Conservation (phyloP, 352 stramenopile genomes). For the Phytopythium oedochilum region DNA sequence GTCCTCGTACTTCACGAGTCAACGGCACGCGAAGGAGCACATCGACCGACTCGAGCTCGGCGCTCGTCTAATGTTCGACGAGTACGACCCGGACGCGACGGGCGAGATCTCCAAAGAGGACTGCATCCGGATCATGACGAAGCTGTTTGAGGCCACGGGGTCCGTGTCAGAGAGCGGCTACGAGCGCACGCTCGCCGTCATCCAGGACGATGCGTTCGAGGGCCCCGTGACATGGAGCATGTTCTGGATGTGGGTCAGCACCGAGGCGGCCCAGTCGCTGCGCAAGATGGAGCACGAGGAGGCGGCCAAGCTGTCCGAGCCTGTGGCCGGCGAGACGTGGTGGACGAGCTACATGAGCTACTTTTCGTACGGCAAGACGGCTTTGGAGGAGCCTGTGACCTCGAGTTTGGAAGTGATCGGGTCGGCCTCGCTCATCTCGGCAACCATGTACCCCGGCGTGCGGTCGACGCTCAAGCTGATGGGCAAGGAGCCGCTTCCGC, state of each 20-base stretch:
- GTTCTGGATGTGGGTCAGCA: slow-evolving; percentile 86
- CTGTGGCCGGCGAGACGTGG: slow-evolving; percentile 48
- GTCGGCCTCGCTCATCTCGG: slow-evolving; percentile 1
- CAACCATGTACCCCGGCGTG: slow-evolving; percentile 9
- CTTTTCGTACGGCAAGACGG: slow-evolving; percentile 25
- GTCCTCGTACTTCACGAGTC: slow-evolving; percentile 63
- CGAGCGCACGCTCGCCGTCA: slow-evolving; percentile 42
- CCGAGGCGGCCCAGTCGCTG: slow-evolving; percentile 63
- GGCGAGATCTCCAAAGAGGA: slow-evolving; percentile 68
- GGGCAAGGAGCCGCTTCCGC: slow-evolving; percentile 1
- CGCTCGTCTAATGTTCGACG: slow-evolving; percentile 79
- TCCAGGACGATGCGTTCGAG: slow-evolving; percentile 56
- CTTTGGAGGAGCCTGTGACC: slow-evolving; percentile 9
- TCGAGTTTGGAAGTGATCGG: slow-evolving; percentile 2
- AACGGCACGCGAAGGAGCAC: slow-evolving; percentile 71
- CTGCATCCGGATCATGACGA: slow-evolving; percentile 69
- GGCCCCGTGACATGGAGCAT: slow-evolving; percentile 68
- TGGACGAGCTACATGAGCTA: slow-evolving; percentile 67
- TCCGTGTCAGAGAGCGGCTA: slow-evolving; percentile 61
- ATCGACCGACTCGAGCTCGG: slow-evolving; percentile 77
- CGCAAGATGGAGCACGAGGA: slow-evolving; percentile 56
- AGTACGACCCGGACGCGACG: slow-evolving; percentile 53
- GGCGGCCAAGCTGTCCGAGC: slow-evolving; percentile 31
- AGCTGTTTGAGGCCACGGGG: slow-evolving; percentile 64
- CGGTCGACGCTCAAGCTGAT: slow-evolving; percentile 6